These are phyloP conservation scores for Moniliophthora roreri DNA, from an alignment of 1,284 basidiomycete species.

Conservation along the genomic window DNA sequence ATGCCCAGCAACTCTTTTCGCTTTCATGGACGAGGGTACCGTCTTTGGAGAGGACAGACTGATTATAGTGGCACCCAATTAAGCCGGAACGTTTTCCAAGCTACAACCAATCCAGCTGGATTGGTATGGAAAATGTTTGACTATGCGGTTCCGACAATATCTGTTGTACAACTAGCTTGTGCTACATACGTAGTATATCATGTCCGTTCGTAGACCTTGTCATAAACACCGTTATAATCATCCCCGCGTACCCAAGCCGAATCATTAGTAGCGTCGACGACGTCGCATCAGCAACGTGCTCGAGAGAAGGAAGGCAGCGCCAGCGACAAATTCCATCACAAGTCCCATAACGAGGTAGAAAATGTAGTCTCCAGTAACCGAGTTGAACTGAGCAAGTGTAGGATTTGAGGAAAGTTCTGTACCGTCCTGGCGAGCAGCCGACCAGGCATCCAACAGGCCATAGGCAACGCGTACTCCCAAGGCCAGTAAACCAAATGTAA, in stretches of 20 bases:
- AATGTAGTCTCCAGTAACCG: constrained; percentile 52
- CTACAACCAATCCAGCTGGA: constrained; percentile 33
- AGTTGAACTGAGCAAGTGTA: constrained; percentile 50
- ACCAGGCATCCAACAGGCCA: constrained; percentile 52
- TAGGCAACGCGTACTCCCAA: constrained; percentile 57
- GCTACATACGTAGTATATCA: not conserved
- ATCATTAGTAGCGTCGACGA: constrained; percentile 11
- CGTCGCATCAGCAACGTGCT: constrained; percentile 33
- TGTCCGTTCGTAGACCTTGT: not conserved
- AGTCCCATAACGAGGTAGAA: constrained; percentile 55
- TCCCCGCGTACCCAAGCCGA: not conserved
- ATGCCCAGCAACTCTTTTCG: constrained; percentile 37
- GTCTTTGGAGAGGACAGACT: constrained; percentile 40
- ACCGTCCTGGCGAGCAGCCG: constrained; percentile 46
- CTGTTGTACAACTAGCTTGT: not conserved
- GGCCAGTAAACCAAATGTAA: constrained; percentile 56
- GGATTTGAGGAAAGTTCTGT: constrained; percentile 34
- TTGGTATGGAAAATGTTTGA: constrained; percentile 67
- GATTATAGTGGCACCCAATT: constrained; percentile 56
- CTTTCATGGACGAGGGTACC: constrained; percentile 46
- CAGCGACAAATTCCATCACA: constrained; percentile 55
- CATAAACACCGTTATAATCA: constrained; percentile 11
- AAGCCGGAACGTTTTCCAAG: constrained; percentile 74
- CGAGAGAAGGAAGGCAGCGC: constrained; percentile 47
- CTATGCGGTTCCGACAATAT: constrained; percentile 67